Evolutionary conservation across 306 rosid genomes (phyloP).

Genomic region (Cucumis sativus): DNA sequence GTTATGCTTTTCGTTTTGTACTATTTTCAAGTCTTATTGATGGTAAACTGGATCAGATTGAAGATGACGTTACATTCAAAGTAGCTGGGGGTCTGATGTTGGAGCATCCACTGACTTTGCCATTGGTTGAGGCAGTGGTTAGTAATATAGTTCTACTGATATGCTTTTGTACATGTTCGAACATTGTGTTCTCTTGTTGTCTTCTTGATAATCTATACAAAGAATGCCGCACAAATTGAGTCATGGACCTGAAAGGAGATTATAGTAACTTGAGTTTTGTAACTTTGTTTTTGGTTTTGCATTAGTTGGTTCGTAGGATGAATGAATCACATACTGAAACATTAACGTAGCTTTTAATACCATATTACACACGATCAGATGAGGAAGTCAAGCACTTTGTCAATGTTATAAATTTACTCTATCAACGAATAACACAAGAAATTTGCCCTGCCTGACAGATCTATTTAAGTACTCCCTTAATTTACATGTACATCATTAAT

Average conservation of each 20-base stretch:
- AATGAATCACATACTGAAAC: not conserved
- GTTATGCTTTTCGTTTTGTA: not conserved
- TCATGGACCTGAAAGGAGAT: not conserved
- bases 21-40: conserved; percentile 7
- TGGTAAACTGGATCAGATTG: conserved; percentile 53
- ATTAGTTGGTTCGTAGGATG: not conserved
- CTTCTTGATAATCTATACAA: not conserved
- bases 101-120: conserved; percentile 78
- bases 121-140: conserved; percentile 87
- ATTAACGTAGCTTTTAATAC: not conserved
- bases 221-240: not conserved
- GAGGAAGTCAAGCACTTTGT: not conserved
- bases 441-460: not conserved
- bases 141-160: conserved; percentile 10
- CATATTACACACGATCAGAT: not conserved
- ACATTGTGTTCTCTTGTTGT: not conserved
- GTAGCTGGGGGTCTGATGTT: conserved; percentile 91
- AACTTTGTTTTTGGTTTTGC: not conserved
- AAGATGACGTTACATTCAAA: conserved; percentile 57
- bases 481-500: not conserved
- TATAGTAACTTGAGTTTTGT: not conserved
- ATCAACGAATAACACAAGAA: not conserved
- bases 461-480: not conserved
- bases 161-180: not conserved
- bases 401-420: not conserved